Evolutionary conservation across 495 filamentous ascomycete genomes (phyloP), one percentile per base, ranked within the genome.

Genomic region (Cercophora samala): DNA sequence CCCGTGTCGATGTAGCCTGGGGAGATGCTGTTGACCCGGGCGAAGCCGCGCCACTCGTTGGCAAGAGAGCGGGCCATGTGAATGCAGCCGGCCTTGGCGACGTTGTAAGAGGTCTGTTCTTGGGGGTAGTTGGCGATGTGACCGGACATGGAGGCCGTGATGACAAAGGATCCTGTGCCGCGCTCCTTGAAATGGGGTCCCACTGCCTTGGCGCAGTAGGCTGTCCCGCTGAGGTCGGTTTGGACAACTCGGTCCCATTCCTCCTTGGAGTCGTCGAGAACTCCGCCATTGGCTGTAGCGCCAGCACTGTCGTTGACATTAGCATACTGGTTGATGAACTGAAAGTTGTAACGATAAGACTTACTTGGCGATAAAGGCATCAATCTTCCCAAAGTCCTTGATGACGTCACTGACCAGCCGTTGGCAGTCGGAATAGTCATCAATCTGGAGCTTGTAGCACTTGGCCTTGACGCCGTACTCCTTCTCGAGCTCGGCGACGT

Each of bases 1-100:
- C 89, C 91, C 4, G 91, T 94, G 71, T 90, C 89, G 70, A 94
- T 93, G 78, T 93, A 92, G 17, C 90, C 90, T 1, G 89, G 90
- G 0, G 87, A 90, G 73, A 92, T 88, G 77, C 79, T 83, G 80
- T 92, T 92, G 64, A 89, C 88, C 25, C 89, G 82, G 1, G 90
- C 89, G 75, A 93, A 93, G 73, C 89, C 89, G 63, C 90, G 80
- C 90, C 90, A 92, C 75, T 91, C 90, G 75, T 90, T 90, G 58
- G 90, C 89, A 64, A 92, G 77, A 60, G 86, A 89, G 53, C 69
- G 63, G 4, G 78, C 79, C 73, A 81, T 67, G 70, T 81, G 79
- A 58, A 84, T 83, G 68, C 78, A 80, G 17, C 79, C 79, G 4
- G 90, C 89, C 81, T 93, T 93, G 69, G 89, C 88, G 29, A 89